phyloP scores from a whole-genome alignment of 1,284 basidiomycete genomes.

The Boletus semigastroideus region DNA sequence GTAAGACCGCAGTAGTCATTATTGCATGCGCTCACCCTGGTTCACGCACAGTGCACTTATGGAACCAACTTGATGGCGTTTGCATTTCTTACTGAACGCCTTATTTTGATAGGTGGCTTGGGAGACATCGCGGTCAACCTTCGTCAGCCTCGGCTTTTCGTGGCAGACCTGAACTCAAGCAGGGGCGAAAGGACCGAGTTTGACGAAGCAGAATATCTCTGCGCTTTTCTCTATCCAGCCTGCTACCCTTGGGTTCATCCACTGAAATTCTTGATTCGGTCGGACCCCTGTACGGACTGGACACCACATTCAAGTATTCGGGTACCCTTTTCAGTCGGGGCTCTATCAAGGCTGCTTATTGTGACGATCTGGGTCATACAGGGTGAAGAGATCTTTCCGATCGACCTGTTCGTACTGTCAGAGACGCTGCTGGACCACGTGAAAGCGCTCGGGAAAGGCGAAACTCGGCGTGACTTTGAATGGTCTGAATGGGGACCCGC shows the following conservation, averaged over 20 bases:
- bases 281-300: conserved; percentile 56
- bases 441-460: conserved; percentile 20
- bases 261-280: conserved; percentile 45
- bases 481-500: conserved; percentile 57
- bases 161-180: conserved; percentile 34
- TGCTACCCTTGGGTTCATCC: conserved; percentile 29
- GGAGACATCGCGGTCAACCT: conserved; percentile 10
- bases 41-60: conserved; percentile 32
- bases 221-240: conserved; percentile 43
- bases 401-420: conserved; percentile 51
- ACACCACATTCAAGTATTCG: conserved; percentile 30
- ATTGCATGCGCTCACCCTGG: conserved; percentile 4
- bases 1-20: conserved; percentile 37
- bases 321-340: conserved; percentile 52
- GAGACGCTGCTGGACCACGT: conserved; percentile 42
- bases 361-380: conserved; percentile 43
- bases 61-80: conserved; percentile 42
- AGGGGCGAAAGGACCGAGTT: conserved; percentile 28
- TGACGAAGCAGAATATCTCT: conserved; percentile 33
- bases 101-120: conserved; percentile 38
- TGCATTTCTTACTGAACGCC: conserved; percentile 44
- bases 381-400: conserved; percentile 26
- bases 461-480: conserved; percentile 27
- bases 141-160: conserved; percentile 24
- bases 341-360: conserved; percentile 46